Base-by-base conservation (phyloP, 352 stramenopile species). In the Aphanomyces invadans region DNA sequence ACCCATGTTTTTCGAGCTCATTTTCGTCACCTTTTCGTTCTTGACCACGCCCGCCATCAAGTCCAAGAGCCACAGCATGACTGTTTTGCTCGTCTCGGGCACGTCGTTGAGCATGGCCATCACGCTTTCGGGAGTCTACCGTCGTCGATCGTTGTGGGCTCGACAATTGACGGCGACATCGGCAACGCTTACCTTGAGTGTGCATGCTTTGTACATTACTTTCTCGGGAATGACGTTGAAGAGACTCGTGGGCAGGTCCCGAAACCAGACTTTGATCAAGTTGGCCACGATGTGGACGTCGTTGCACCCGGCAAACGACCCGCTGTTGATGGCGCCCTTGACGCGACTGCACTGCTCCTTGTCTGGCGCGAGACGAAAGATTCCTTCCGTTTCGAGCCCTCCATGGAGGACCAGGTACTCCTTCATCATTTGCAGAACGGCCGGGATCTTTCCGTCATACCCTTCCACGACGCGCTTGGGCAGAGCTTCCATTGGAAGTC, bases 241-340 rank as follows among this genome's bases (percentile, higher is more conserved):
- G 9, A 95, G 23, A 36, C 80, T 86, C 26, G 76, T 71, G 15
- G 83, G 79, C 0, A 95, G 74, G n/a, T 95, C 84, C 21, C 86
- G 77, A 62, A 93, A 93, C 75, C 80, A 95, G 26, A 79, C 79
- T 74, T 95, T 95, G 74, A 95, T 91, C 25, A 95, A 73, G 23
- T 87, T 92, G 3, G 86, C 81, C 23, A 91, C 72, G 31, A 92
- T 84, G 68, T 95, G 80, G 2, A 90, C 76, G 62, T 95, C 82
- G 2, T 65, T 65, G 70, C 80, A 90, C 28, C 75, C 76, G 11
- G 65, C 73, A 31, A 86, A 90, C 0, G 68, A 74, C 0, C 82
- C 83, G 28, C 84, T 73, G 67, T 94, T 90, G 57, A 94, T 88
- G 15, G 79, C 62, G 15, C 75, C 62, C 55, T 94, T 94, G 9